These are phyloP conservation scores for Malassezia nana DNA, from an alignment of 1,284 basidiomycete genomes.

Conservation along the genomic window DNA sequence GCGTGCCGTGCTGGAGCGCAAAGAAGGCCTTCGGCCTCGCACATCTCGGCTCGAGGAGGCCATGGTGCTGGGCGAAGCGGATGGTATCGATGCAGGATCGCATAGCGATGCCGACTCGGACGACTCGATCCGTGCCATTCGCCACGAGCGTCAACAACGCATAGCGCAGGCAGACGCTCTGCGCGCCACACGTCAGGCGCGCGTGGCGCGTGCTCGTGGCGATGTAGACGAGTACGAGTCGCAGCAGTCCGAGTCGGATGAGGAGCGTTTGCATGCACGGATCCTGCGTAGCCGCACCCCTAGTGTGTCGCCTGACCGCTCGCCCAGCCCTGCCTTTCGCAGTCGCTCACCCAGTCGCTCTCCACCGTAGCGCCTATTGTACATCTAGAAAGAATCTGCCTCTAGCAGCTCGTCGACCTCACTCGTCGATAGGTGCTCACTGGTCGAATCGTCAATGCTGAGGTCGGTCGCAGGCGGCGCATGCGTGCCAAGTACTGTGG, in stretches of 20 bases:
- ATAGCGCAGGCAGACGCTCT: conserved; percentile 4
- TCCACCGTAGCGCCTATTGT: neutral
- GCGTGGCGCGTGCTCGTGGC: neutral
- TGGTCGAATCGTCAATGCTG: conserved; percentile 3
- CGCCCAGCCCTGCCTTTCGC: conserved; percentile 1
- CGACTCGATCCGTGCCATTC: conserved; percentile 8
- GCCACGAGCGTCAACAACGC: neutral
- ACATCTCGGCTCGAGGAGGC: conserved; percentile 66
- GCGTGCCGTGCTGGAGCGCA: conserved; percentile 78
- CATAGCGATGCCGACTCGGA: conserved; percentile 6
- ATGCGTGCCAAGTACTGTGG: conserved; percentile 11
- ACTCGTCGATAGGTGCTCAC: conserved; percentile 1
- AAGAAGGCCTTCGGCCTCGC: conserved; percentile 62
- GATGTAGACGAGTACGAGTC: conserved; percentile 3
- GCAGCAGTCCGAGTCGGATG: conserved; percentile 15
- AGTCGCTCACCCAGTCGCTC: conserved; percentile 5
- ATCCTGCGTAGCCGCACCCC: conserved; percentile 1
- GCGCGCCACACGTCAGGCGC: neutral
- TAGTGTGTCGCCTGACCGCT: conserved; percentile 8
- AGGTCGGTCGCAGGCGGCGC: neutral
- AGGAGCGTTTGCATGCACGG: conserved; percentile 11
- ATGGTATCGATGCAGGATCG: neutral
- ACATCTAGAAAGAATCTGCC: conserved; percentile 3
- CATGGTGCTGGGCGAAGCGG: conserved; percentile 52
- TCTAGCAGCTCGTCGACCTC: conserved; percentile 16